These are phyloP conservation scores for Thinopyrum elongatum DNA, from an alignment of 176 grass and related monocot genomes.

Conservation along the genomic window DNA sequence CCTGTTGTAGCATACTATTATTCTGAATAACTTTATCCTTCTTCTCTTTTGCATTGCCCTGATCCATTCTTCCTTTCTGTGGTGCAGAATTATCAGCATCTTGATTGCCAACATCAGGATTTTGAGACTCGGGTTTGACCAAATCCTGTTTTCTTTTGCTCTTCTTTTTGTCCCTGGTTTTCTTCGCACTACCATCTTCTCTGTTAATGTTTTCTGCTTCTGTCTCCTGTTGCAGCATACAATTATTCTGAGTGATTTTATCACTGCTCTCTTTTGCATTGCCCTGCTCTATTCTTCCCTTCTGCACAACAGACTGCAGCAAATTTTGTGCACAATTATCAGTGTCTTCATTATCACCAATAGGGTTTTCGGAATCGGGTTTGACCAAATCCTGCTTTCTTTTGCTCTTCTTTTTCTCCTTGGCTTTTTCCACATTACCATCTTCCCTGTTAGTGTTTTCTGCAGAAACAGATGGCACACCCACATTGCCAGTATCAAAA, in stretches of 20 bases:
- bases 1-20: neutral
- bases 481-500: conserved; percentile 22
- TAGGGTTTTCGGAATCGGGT: conserved; percentile 12
- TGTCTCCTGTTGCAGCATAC: conserved; percentile 13
- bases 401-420: conserved; percentile 52
- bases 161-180: conserved; percentile 43
- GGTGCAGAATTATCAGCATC: conserved; percentile 14
- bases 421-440: conserved; percentile 39
- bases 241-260: conserved; percentile 8
- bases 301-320: conserved; percentile 17
- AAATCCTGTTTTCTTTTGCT: conserved; percentile 44
- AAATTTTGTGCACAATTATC: conserved; percentile 30
- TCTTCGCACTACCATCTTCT: conserved; percentile 39
- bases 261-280: conserved; percentile 29
- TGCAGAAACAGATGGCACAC: conserved; percentile 30
- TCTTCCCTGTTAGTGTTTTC: conserved; percentile 18
- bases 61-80: conserved; percentile 3
- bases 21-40: conserved; percentile 23
- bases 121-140: conserved; percentile 9
- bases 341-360: conserved; percentile 5
- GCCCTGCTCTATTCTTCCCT: conserved; percentile 2
- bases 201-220: conserved; percentile 18
- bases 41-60: conserved; percentile 30
- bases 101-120: conserved; percentile 23
- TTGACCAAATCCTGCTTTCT: conserved; percentile 26